Base-by-base conservation (phyloP, 176 grass and related monocot genomes). In the Zoysia japonica region DNA sequence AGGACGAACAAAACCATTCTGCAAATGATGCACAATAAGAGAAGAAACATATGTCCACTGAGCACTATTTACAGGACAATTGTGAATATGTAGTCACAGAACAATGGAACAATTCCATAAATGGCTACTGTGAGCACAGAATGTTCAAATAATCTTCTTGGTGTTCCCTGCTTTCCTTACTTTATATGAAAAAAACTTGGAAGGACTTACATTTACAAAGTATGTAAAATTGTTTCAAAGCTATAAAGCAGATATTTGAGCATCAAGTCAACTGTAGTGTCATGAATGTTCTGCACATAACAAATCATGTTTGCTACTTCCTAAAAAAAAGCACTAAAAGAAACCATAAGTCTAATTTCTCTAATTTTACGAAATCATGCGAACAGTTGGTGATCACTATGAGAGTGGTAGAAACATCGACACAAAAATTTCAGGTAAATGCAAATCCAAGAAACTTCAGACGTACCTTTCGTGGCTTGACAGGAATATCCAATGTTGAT, bases 391-490 rank as follows among this genome's bases (percentile, higher is more conserved):
- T 35, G 9, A 5, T 40, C 5, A 35, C 43, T 76, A 71, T 3
- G 72, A 52, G 36, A 63, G 13, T 46, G 12, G 16, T 4, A 69
- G 43, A 76, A 15, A 48, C 28, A 5, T 48, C 37, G 46, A 72
- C 54, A 41, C 46, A 57, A 64, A 53, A 14, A 65, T 41, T 77
- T 70, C 13, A 54, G 48, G 68, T 74, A 77, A 78, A 67, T 9
- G 17, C 63, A 63, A 75, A 72, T 53, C 38, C 56, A 79, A 68
- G 47, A 83, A 74, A 56, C 62, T 83, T 63, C 61, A 77, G 55
- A 57, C 67, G 43, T 50, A 92, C 92, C 95, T 98, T 98, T 70
- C 92, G 82, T 73, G 95, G 92, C 70, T 86, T 98, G 13, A 94
- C 86, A 79, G 95, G 95, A 87, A 98, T 71, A 79, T 89, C 69